Evolutionary conservation across 768 basidiomycete species (phyloP).

Genomic region (Melanogaster broomeanus): DNA sequence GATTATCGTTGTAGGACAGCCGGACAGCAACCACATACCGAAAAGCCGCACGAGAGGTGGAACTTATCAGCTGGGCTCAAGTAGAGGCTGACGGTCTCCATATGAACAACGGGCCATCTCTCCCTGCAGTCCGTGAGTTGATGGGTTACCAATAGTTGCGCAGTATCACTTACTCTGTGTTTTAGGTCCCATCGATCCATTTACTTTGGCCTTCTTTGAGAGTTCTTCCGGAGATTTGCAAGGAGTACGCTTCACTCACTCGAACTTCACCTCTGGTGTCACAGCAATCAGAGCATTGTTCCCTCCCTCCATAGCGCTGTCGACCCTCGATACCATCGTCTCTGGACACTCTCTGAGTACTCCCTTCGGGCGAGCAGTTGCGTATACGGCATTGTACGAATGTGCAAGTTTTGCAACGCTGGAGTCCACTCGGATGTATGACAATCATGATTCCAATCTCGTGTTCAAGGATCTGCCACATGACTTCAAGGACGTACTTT

Average conservation of each 20-base stretch:
- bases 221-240: slow-evolving; percentile 52
- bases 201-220: slow-evolving; percentile 67
- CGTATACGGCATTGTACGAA: slow-evolving; percentile 77
- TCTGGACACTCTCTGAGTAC: slow-evolving; percentile 74
- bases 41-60: slow-evolving; percentile 51
- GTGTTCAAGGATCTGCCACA: slow-evolving; percentile 10
- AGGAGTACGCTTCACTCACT: slow-evolving; percentile 72
- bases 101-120: slow-evolving; percentile 41
- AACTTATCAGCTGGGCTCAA: slow-evolving; percentile 66
- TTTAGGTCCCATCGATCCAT: slow-evolving; percentile 51
- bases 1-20: slow-evolving; percentile 74
- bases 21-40: slow-evolving; percentile 45
- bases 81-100: slow-evolving; percentile 67
- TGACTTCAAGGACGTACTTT: slow-evolving; percentile 50
- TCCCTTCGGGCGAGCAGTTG: slow-evolving; percentile 77
- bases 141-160: not conserved
- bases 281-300: slow-evolving; percentile 75
- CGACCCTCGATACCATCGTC: slow-evolving; percentile 74
- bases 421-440: slow-evolving; percentile 54
- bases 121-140: slow-evolving; percentile 54
- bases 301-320: slow-evolving; percentile 67
- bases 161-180: slow-evolving; percentile 1
- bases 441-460: slow-evolving; percentile 31
- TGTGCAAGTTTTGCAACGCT: slow-evolving; percentile 73
- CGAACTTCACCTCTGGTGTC: slow-evolving; percentile 89